Percentiles rank a stretch among this genome's conserved stretches.
These are phyloP conservation scores for Podaxis pistillaris DNA, from an alignment of 768 basidiomycete genomes.

Conservation along the genomic window DNA sequence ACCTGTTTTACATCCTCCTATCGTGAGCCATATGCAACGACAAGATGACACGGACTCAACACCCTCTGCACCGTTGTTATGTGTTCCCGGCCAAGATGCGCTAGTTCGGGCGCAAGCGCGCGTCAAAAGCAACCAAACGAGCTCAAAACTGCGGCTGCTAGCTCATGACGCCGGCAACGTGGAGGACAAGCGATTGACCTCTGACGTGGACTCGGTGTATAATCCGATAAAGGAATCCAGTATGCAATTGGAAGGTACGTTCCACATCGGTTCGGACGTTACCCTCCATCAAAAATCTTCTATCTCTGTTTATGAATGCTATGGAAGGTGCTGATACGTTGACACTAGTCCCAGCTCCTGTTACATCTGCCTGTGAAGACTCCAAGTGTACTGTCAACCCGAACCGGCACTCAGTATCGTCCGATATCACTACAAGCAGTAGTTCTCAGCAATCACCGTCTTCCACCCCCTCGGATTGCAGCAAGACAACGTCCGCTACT, in stretches of 20 bases:
- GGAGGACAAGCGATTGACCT: not conserved
- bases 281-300: not conserved
- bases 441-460: conserved; percentile 7
- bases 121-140: not conserved
- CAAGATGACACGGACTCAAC: not conserved
- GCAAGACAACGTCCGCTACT: conserved; percentile 7
- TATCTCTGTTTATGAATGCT: not conserved
- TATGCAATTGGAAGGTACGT: conserved; percentile 2
- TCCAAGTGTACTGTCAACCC: not conserved
- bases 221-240: not conserved
- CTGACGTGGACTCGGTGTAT: not conserved
- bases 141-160: not conserved
- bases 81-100: conserved; percentile 8
- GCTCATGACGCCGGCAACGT: not conserved
- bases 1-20: conserved; percentile 36
- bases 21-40: not conserved
- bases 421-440: conserved; percentile 16
- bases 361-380: not conserved
- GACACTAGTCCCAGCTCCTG: not conserved
- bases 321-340: not conserved
- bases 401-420: conserved; percentile 21
- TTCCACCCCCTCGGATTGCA: not conserved
- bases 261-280: not conserved
- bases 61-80: not conserved
- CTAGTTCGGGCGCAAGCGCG: conserved; percentile 2